phyloP scores from a whole-genome alignment of 2,329 filamentous ascomycete species.

The Boeremia exigua region DNA sequence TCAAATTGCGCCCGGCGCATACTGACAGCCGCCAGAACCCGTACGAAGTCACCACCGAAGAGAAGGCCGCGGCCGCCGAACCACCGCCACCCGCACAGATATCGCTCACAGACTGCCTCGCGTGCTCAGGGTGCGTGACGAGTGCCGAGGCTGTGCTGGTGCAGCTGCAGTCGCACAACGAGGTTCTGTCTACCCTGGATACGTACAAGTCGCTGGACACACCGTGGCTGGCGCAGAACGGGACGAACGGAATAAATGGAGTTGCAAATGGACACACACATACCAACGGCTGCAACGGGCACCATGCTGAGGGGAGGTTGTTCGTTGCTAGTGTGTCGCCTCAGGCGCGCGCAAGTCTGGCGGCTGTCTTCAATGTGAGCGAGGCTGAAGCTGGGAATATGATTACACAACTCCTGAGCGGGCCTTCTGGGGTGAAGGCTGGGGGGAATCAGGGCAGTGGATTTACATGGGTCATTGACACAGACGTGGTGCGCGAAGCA shows the following conservation, averaged over 20 bases:
- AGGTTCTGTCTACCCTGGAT: constrained; percentile 85
- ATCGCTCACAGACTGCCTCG: constrained; percentile 94
- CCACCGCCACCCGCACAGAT: constrained; percentile 82
- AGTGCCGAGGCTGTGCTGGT: constrained; percentile 97
- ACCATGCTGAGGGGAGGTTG: constrained; percentile 65
- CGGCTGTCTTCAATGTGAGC: constrained; percentile 78
- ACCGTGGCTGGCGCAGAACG: constrained; percentile 40
- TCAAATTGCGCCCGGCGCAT: constrained; percentile 17
- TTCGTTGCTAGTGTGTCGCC: constrained; percentile 94
- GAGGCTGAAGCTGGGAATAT: constrained; percentile 78
- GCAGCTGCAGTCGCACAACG: constrained; percentile 88
- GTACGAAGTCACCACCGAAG: constrained; percentile 93
- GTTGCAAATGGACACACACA: constrained; percentile 12
- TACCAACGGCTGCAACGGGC: constrained; percentile 23
- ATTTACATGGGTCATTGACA: constrained; percentile 91
- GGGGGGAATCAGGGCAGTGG: constrained; percentile 76
- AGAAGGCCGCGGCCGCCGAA: constrained; percentile 65
- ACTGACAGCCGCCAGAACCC: constrained; percentile 55
- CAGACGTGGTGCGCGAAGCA: constrained; percentile 80
- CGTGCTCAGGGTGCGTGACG: constrained; percentile 96
- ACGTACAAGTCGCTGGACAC: constrained; percentile 56
- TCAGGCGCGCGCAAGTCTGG: constrained; percentile 86
- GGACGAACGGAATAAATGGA: constrained; percentile 31
- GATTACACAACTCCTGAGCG: constrained; percentile 79
- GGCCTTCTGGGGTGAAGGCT: constrained; percentile 69